Base-by-base conservation (phyloP, 495 filamentous ascomycete species). In the Hypoxylon trugodes region DNA sequence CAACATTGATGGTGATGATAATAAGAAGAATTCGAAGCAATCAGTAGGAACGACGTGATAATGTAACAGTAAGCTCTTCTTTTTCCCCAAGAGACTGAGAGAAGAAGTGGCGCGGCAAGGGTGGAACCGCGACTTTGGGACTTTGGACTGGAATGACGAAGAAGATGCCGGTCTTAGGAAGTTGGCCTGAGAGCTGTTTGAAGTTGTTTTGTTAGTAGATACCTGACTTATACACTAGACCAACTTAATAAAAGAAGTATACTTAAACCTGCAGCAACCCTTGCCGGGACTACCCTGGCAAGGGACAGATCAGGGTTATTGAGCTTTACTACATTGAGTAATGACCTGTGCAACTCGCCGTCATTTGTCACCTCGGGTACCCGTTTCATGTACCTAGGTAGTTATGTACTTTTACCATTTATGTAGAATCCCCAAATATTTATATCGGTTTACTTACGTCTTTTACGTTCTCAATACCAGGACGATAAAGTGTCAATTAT, bases 41-140 rank as follows among this genome's bases (percentile, higher is more conserved):
- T n/a, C n/a, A n/a, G n/a, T n/a, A n/a, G n/a, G n/a, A n/a, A n/a
- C n/a, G n/a, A n/a, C 21, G n/a, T 21, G 6, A 28, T 10, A 21
- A 60, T 36, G 26, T 51, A 22, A 35, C 9, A 38, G 36, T 9
- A 16, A 46, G 16, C 48, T 61, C 38, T 49, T n/a, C n/a, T n/a
- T n/a, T n/a, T n/a, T n/a, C n/a, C n/a, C n/a, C 24, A 35, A 38
- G 18, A 15, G 25, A 6, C 18, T 30, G 28, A n/a, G n/a, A n/a
- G n/a, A 4, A 30, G 30, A 53, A 47, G 48, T 61, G 30, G 57
- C 38, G 58, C 54, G 54, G 54, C 47, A 47, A 19, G 32, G 40
- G 59, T 62, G 59, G 59, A 56, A 62, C 59, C 59, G 59, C 51
- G 50, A 56, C 35, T 45, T 41, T 16, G 16, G 1, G 41, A 45